Conservation (phyloP, 768 basidiomycete genomes). For the Amanita inopinata region DNA sequence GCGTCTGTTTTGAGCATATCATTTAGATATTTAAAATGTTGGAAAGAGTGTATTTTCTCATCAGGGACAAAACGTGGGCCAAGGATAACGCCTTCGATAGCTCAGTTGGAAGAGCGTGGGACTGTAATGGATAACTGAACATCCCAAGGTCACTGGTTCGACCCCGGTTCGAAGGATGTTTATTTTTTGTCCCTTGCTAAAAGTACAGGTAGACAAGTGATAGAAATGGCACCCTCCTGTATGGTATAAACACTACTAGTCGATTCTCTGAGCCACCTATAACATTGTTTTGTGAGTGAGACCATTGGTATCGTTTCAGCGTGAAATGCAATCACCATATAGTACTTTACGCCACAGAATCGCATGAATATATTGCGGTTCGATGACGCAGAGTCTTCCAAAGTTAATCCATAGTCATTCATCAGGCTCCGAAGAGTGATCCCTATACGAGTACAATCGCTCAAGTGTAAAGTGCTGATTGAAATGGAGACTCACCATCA, state of each 20-base stretch:
- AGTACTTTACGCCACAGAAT: conserved; percentile 47
- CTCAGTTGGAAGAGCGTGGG: conserved; percentile 44
- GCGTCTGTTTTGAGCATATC: no score
- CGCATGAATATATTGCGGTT: conserved; percentile 50
- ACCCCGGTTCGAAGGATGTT: conserved; percentile 21
- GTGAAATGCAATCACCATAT: conserved; percentile 29
- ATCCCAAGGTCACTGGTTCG: conserved; percentile 36
- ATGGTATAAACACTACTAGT: no score
- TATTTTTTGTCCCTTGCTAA: conserved; percentile 4
- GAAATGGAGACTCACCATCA: conserved; percentile 29
- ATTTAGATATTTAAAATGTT: no score
- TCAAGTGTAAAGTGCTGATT: neutral
- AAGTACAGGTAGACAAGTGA: no score
- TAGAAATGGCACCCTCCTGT: no score
- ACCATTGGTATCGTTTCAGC: neutral
- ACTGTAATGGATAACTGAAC: conserved; percentile 27
- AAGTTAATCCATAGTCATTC: conserved; percentile 27
- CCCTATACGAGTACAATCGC: conserved; percentile 14
- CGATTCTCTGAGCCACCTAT: neutral
- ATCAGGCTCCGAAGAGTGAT: conserved; percentile 25
- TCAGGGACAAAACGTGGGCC: no score
- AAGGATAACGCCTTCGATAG: conserved; percentile 17
- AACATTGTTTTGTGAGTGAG: neutral
- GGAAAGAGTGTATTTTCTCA: no score
- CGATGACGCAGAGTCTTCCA: conserved; percentile 30